These are phyloP conservation scores for Pilobolus umbonatus DNA, from an alignment of 192 early-diverging fungal genomes.

Conservation along the genomic window DNA sequence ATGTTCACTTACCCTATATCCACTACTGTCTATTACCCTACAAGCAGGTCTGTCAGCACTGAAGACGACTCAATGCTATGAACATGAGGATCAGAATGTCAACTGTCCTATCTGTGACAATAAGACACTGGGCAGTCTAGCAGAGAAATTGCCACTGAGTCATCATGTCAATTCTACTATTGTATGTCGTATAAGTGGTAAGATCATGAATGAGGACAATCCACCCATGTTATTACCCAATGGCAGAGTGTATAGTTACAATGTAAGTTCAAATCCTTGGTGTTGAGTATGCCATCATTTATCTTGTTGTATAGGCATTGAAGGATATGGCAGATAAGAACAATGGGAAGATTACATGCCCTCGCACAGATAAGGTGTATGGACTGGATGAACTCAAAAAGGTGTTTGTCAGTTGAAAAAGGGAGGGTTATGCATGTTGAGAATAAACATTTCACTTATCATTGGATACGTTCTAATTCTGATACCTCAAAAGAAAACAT, in stretches of 20 bases:
- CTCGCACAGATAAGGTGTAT: constrained; percentile 58
- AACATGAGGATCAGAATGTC: constrained; percentile 71
- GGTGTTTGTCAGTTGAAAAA: constrained; percentile 63
- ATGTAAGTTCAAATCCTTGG: constrained; percentile 44
- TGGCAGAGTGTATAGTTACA: constrained; percentile 88
- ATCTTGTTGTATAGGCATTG: constrained; percentile 48
- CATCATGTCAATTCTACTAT: constrained; percentile 95
- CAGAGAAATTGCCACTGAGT: constrained; percentile 78
- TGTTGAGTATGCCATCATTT: background rate
- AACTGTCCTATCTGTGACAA: constrained; percentile 95
- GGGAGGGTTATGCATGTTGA: no score
- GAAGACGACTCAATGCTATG: constrained; percentile 83
- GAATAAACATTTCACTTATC: no score
- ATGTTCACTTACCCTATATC: constrained; percentile 80
- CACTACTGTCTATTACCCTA: constrained; percentile 80
- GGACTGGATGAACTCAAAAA: constrained; percentile 62
- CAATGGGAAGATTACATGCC: constrained; percentile 67
- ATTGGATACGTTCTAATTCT: background rate
- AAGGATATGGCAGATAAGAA: constrained; percentile 63
- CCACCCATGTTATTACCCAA: constrained; percentile 94
- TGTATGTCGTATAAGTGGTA: constrained; percentile 87
- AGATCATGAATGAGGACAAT: constrained; percentile 96
- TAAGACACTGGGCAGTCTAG: constrained; percentile 80
- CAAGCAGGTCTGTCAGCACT: constrained; percentile 96
- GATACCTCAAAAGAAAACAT: background rate